A percentile compares a stretch with the other conserved stretches of the same genome.
Conservation (phyloP, 176 grass and related monocot genomes). For the Bolboschoenus planiculmis region DNA sequence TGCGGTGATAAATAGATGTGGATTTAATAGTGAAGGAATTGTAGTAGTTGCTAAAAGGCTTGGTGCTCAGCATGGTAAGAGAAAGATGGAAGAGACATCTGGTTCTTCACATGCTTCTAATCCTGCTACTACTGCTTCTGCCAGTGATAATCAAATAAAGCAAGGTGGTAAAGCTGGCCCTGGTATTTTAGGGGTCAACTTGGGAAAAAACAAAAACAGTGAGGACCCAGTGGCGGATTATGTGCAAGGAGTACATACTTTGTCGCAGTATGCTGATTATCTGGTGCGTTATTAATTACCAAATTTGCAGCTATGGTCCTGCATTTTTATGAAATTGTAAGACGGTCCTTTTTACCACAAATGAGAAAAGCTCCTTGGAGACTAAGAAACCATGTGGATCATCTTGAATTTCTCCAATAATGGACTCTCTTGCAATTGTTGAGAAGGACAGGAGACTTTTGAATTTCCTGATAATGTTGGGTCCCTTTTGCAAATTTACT, state of each 20-base stretch:
- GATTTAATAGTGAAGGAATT: conserved; percentile 97
- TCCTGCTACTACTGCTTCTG: background rate
- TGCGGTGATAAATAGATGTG: conserved; percentile 78
- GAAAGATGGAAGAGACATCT: conserved; percentile 96
- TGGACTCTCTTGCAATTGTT: background rate
- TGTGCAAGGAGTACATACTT: conserved; percentile 95
- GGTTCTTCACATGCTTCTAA: conserved; percentile 12
- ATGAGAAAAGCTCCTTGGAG: background rate
- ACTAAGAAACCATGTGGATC: background rate
- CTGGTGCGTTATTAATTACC: conserved; percentile 40
- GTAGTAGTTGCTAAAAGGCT: conserved; percentile 89
- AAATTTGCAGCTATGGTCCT: background rate
- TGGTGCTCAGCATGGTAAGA: conserved; percentile 93
- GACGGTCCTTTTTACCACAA: background rate
- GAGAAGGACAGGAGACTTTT: background rate
- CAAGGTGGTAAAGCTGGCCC: conserved; percentile 95
- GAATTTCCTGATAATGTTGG: background rate
- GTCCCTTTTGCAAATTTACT: background rate
- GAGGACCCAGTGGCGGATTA: conserved; percentile 95
- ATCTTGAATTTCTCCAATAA: background rate
- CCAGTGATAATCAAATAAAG: conserved; percentile 38
- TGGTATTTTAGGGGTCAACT: conserved; percentile 92
- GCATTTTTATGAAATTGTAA: background rate
- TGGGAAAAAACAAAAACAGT: conserved; percentile 95
- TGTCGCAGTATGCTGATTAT: conserved; percentile 99